Conservation (phyloP, 768 basidiomycete species). For the Xerocomus spinulosus region DNA sequence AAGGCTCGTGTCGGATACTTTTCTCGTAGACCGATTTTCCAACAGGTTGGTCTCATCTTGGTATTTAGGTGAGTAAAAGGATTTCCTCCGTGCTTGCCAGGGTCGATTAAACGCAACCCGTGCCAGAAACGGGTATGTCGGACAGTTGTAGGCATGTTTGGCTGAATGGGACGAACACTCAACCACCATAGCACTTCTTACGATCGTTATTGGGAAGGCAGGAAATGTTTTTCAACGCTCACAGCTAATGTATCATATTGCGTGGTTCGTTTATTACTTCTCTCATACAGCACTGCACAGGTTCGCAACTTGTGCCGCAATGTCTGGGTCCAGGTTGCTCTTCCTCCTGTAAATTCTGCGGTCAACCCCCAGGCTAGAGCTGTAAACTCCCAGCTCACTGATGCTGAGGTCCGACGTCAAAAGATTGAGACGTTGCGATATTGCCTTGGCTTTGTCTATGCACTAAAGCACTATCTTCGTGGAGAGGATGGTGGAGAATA, state of each 20-base stretch:
- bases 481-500: conserved; percentile 74
- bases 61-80: conserved; percentile 64
- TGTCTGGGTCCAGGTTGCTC: conserved; percentile 75
- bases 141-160: background rate
- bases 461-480: conserved; percentile 77
- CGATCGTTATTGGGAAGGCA: conserved; percentile 84
- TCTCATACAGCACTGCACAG: conserved; percentile 23
- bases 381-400: conserved; percentile 41
- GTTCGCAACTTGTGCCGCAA: conserved; percentile 72
- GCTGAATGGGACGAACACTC: background rate
- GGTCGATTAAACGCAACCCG: background rate
- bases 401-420: conserved; percentile 50
- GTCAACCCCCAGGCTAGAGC: conserved; percentile 49
- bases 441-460: conserved; percentile 64
- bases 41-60: conserved; percentile 79
- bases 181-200: conserved; percentile 62
- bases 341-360: conserved; percentile 52
- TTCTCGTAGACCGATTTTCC: background rate
- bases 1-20: background rate
- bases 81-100: background rate
- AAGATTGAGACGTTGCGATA: conserved; percentile 73
- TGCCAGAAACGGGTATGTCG: conserved; percentile 58
- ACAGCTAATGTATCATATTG: conserved; percentile 49
- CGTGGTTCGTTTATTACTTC: background rate
- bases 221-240: conserved; percentile 74